These are phyloP conservation scores for Nakaseomyces sp. DNA, from an alignment of 1,139 yeast species.

Conservation along the genomic window DNA sequence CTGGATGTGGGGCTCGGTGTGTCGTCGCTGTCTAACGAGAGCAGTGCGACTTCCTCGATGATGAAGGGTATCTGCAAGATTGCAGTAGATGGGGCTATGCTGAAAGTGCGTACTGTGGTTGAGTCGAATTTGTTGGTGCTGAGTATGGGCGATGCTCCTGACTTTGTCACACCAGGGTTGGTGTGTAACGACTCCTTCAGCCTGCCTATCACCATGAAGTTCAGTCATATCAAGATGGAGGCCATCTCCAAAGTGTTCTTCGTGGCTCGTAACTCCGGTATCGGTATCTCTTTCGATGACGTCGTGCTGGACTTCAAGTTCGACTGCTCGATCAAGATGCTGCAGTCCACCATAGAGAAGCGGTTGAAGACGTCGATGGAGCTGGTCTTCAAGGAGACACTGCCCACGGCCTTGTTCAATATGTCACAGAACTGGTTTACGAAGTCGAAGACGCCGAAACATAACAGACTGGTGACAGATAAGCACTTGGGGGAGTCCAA, in stretches of 20 bases:
- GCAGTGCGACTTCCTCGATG: conserved; percentile 25
- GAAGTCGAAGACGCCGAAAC: conserved; percentile 9
- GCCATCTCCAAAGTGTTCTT: conserved; percentile 29
- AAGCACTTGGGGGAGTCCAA: conserved; percentile 6
- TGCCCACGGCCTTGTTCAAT: conserved; percentile 30
- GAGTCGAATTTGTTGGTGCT: conserved; percentile 29
- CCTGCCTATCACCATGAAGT: conserved; percentile 32
- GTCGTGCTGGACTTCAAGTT: conserved; percentile 30
- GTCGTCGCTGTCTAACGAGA: conserved; percentile 9
- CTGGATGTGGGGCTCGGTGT: conserved; percentile 20
- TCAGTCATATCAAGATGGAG: conserved; percentile 28
- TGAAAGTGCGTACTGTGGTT: conserved; percentile 29
- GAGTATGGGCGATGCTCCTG: conserved; percentile 24
- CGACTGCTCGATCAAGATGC: conserved; percentile 30
- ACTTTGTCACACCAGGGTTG: conserved; percentile 28
- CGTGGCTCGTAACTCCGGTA: conserved; percentile 27
- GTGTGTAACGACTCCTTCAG: conserved; percentile 30
- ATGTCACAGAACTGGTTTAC: conserved; percentile 30
- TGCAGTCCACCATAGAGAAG: conserved; percentile 30
- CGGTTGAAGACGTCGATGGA: conserved; percentile 30
- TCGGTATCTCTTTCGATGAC: conserved; percentile 32
- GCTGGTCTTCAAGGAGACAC: conserved; percentile 27
- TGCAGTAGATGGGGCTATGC: conserved; percentile 26
- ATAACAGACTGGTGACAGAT: neutral
- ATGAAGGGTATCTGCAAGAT: conserved; percentile 30